Percentiles rank a stretch among this genome's conserved stretches.
These are phyloP conservation scores for Porodaedalea pini DNA, from an alignment of 1,284 basidiomycete species.

Conservation along the genomic window DNA sequence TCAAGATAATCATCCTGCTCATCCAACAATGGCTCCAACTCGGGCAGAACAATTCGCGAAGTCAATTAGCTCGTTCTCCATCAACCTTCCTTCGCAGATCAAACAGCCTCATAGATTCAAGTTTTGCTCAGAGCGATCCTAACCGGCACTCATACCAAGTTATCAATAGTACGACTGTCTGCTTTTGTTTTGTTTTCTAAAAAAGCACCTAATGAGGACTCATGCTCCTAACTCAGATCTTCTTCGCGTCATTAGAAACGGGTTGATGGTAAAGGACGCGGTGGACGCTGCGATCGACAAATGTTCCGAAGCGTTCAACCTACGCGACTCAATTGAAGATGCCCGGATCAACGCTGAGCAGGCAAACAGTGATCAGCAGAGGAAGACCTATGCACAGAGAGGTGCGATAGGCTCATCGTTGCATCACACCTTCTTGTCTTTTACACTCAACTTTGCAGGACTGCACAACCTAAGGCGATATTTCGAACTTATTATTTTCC, in stretches of 20 bases:
- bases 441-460: conserved; percentile 51
- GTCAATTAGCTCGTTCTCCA: conserved; percentile 8
- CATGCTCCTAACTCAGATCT: conserved; percentile 78
- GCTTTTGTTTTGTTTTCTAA: conserved; percentile 7
- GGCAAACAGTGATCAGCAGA: conserved; percentile 67
- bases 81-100: conserved; percentile 21
- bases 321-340: conserved; percentile 88
- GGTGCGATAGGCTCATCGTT: conserved; percentile 40
- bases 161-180: conserved; percentile 63
- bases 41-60: background rate
- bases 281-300: conserved; percentile 93
- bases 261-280: conserved; percentile 79
- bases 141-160: conserved; percentile 70
- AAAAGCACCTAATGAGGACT: background rate
- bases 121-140: conserved; percentile 28
- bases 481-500: conserved; percentile 91
- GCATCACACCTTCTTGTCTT: conserved; percentile 14
- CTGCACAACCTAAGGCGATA: conserved; percentile 82
- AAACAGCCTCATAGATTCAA: conserved; percentile 10
- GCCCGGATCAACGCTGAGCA: conserved; percentile 72
- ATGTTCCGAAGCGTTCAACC: conserved; percentile 81
- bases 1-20: conserved; percentile 79
- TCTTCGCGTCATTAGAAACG: conserved; percentile 89
- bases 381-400: conserved; percentile 62
- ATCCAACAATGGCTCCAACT: conserved; percentile 82